Conservation (phyloP, 2,329 filamentous ascomycete genomes). For the Phialocephala sp. region DNA sequence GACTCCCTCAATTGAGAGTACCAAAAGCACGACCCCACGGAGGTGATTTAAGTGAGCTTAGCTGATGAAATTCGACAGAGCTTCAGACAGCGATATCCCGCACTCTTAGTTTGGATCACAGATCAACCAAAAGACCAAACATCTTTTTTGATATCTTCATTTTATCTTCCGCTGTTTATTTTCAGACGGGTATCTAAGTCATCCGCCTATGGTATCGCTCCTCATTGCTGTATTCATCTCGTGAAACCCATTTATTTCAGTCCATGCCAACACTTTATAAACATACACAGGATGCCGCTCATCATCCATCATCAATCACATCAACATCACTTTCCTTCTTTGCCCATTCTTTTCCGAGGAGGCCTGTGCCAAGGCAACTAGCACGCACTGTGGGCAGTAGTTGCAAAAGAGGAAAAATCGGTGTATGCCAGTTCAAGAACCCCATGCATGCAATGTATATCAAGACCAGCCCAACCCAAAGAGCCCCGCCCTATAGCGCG, state of each 20-base stretch:
- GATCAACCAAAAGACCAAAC: background rate
- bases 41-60: background rate
- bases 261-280: slow-evolving; percentile 14
- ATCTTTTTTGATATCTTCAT: slow-evolving; percentile 1
- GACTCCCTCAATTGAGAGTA: too few species aligned
- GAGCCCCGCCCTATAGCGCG: slow-evolving; percentile 14
- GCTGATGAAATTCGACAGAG: background rate
- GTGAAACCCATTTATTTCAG: slow-evolving; percentile 14
- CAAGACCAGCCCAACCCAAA: slow-evolving; percentile 23
- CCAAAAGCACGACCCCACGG: too few species aligned
- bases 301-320: slow-evolving; percentile 2
- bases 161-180: slow-evolving; percentile 12
- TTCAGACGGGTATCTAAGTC: slow-evolving; percentile 2
- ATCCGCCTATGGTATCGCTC: slow-evolving; percentile 12
- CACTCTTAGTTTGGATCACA: background rate
- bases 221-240: slow-evolving; percentile 8
- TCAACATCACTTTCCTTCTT: background rate
- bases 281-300: slow-evolving; percentile 12
- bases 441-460: slow-evolving; percentile 22
- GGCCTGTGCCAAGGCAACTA: slow-evolving; percentile 2
- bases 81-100: too few species aligned
- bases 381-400: background rate
- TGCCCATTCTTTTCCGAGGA: background rate
- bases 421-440: slow-evolving; percentile 6
- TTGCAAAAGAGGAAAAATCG: background rate